Base-by-base conservation (phyloP, 345 rosid genomes). In the Gossypium ekmanianum region DNA sequence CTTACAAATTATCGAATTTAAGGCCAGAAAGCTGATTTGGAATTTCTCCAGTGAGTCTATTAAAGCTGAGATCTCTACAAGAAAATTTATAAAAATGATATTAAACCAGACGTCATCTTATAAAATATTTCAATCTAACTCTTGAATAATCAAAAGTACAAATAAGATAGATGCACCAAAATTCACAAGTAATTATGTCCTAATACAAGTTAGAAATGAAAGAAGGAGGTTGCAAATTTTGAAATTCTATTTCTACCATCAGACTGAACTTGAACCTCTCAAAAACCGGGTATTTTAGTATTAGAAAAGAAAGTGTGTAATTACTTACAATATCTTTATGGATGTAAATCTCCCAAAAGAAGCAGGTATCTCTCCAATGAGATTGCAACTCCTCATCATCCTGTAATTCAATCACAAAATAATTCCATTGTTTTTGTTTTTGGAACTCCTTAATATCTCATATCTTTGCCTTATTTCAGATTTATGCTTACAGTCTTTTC, bases 361-460 rank as follows among this genome's bases (percentile, higher is more conserved):
- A 0, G 0, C 59, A 45, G 92, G 96, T 51, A 89, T 54, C 5
- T 0, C 2, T 61, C 86, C 91, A 17, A 24, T 77, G 61, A 88
- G 69, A 81, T 79, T 88, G 85, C 91, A 87, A 76, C 82, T 86
- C 71, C 92, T 83, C 58, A 87, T 69, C 47, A 87, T 75, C 80
- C 93, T 91, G 83, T 24, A 29, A 74, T 20, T 45, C 39, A 65
- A 68, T 11, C 13, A 68, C 12, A 27, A 39, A 27, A 7, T 7
- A 24, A 29, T 29, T 29, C 34, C 34, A 29, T 29, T 29, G 4
- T 29, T 29, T 3, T 29, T 29, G 0, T 29, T 29, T 29, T 44
- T 44, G 10, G 1, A 44, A 14, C 9, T n/a, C 34, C 11, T 2
- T 2, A 0, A 26, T 13, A 67, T 18, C 34, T 29, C 34, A 69